Base-by-base conservation (phyloP, 192 early-diverging fungal species). In the Lunasporangiospora selenospora region DNA sequence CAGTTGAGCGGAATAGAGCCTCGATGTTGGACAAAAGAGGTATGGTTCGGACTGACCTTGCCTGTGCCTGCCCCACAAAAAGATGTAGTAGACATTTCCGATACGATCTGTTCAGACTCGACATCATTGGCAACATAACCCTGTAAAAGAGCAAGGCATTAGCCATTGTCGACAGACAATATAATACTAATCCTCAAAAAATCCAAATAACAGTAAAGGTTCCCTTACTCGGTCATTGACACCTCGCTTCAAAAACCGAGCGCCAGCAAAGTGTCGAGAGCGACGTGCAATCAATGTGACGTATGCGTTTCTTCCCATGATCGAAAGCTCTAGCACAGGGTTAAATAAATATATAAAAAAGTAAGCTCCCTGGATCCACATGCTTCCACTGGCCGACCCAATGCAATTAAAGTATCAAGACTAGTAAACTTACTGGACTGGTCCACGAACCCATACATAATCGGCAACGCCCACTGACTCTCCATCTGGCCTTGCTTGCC, bases 81-180 rank as follows among this genome's bases (percentile, higher is more conserved):
- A 10, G 92, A 93, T 1, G 95, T 98, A 6, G 93, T 89, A 19
- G 88, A 87, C 80, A 93, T 90, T 52, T 96, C 95, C 23, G 89
- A 80, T 0, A 98, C 96, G 60, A 99, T 98, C 75, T 99, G 97
- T 76, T 99, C 97, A 2, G 95, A 95, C 78, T 99, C 97, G 2
- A 99, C 96, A 56, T 99, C 97, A 70, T 99, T 99, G 10, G 97
- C 97, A 11, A 99, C 97, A 75, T 91, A 97, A 6, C 97, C 97
- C 71, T 95, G 51, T 3, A 42, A 52, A 32, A 5, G n/a, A 62
- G 8, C 24, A 21, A 15, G 0, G 66, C 12, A 59, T 34, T 4
- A 34, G 9, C 21, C 21, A 45, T 31, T 39, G 57, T 12, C 7
- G 23, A 12, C n/a, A 13, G 55, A n/a, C 31, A 55, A 37, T 10